Evolutionary conservation across 345 rosid species (phyloP), one percentile per base, ranked within the genome.

Genomic region (Litchi chinensis): DNA sequence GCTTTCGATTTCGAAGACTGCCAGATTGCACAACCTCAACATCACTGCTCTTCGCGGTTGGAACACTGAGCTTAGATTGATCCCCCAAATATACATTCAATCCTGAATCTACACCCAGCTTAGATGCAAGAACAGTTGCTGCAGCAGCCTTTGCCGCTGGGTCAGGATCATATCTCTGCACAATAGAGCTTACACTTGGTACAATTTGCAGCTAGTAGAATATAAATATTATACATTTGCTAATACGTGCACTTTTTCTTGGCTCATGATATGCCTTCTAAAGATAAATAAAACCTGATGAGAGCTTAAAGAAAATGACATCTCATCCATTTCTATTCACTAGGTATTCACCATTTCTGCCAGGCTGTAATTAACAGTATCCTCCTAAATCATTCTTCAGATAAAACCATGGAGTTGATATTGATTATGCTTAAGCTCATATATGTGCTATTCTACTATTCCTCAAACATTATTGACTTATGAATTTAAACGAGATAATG

Each of bases 81-180:
- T 95, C 97, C 70, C 88, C 97, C 22, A 93, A 71, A 66, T 74
- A 83, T 77, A 93, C 88, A 84, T 89, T 93, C 89, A 95, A 87
- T 76, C 98, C 99, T 24, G 97, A 92, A 79, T 95, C 99, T 2
- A 95, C 89, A 41, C 99, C 99, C 86, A 95, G 83, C 80, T 93
- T 95, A 5, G 99, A 95, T 79, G 99, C 99, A 81, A 95, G 90
- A 75, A 95, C 95, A 80, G 91, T 86, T 70, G 99, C 99, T 75
- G 99, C 99, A 11, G 99, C 98, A 78, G 98, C 98, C 83, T 96
- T 94, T 22, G 97, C 99, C 32, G 98, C 98, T 57, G 99, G 99
- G 80, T 95, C 99, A 15, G 97, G 90, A 83, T 93, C 98, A 76
- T 95, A 95, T 82, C 92, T 91, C 99, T 95, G 91, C 86, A 85